Conservation (phyloP, 352 stramenopile species). For the Globisporangium cylindrosporum region DNA sequence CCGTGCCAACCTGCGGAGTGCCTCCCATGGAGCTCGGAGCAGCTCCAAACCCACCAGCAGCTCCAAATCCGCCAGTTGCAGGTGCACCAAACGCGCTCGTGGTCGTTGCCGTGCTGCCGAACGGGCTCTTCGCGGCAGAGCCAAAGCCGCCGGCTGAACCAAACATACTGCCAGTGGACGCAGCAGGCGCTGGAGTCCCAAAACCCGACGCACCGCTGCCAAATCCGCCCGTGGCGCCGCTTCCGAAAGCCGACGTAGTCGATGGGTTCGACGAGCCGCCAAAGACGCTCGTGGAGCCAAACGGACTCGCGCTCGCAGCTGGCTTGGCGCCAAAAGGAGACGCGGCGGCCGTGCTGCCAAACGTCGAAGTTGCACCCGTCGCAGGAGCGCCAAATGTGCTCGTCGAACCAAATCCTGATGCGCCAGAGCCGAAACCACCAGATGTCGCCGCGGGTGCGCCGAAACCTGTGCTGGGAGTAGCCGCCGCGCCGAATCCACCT, state of each 20-base stretch:
- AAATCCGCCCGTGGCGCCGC: neutral
- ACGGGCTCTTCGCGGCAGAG: constrained; percentile 46
- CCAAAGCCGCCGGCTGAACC: constrained; percentile 38
- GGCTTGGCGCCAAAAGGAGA: constrained; percentile 60
- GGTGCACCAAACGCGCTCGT: constrained; percentile 52
- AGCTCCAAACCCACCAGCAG: constrained; percentile 31
- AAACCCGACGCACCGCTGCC: constrained; percentile 31
- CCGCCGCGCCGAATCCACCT: constrained; percentile 7
- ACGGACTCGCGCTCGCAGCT: constrained; percentile 54
- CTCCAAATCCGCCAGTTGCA: constrained; percentile 23
- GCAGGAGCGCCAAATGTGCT: constrained; percentile 21
- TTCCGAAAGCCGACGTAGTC: constrained; percentile 38
- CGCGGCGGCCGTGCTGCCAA: constrained; percentile 29
- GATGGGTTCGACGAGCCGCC: constrained; percentile 26
- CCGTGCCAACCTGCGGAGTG: constrained; percentile 64
- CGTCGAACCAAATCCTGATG: constrained; percentile 34
- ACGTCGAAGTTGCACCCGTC: constrained; percentile 15
- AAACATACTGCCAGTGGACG: constrained; percentile 30
- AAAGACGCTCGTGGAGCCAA: constrained; percentile 52
- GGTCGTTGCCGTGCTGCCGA: constrained; percentile 31
- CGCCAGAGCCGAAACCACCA: constrained; percentile 15
- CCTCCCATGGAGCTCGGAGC: constrained; percentile 23
- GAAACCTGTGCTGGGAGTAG: constrained; percentile 14
- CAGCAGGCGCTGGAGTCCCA: constrained; percentile 26
- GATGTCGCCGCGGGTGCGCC: constrained; percentile 11